Evolutionary conservation across 1,284 basidiomycete genomes (phyloP).

Genomic region (Cutaneotrichosporon spelunceum): DNA sequence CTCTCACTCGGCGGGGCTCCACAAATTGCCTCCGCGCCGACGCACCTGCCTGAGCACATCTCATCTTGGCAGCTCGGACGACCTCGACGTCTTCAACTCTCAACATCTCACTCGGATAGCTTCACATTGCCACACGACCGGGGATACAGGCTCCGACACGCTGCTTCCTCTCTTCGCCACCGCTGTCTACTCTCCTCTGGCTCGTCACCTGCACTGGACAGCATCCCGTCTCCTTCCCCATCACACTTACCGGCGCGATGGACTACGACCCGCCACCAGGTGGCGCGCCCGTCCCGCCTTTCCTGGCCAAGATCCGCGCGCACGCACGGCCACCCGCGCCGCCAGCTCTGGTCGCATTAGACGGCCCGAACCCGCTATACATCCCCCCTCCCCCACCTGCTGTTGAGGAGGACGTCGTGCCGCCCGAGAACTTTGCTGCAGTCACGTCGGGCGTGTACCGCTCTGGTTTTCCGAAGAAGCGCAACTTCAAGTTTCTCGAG

Average conservation of each 20-base stretch:
- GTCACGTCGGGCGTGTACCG: conserved; percentile 55
- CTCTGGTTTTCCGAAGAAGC: conserved; percentile 55
- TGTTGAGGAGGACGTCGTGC: conserved; percentile 46
- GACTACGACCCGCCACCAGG: conserved; percentile 8
- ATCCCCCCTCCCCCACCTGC: conserved; percentile 46
- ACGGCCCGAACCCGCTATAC: conserved; percentile 40
- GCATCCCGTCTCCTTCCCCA: too few relatives aligned
- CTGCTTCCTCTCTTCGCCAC: too few relatives aligned
- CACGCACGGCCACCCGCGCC: not conserved
- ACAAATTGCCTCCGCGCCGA: too few relatives aligned
- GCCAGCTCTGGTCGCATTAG: not conserved
- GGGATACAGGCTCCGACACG: too few relatives aligned
- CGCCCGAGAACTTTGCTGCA: conserved; percentile 49
- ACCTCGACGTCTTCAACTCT: too few relatives aligned
- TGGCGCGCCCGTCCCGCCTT: conserved; percentile 20
- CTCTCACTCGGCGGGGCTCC: too few relatives aligned
- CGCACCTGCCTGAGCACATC: too few relatives aligned
- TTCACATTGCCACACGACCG: too few relatives aligned
- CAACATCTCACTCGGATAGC: too few relatives aligned
- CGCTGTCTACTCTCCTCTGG: not conserved
- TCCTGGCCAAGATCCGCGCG: conserved; percentile 31
- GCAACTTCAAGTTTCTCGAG: conserved; percentile 57
- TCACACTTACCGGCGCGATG: not conserved
- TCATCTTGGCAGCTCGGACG: too few relatives aligned
- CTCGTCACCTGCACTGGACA: not conserved